Evolutionary conservation across 768 basidiomycete species (phyloP).

Genomic region (Peribolospora kevripleyi): DNA sequence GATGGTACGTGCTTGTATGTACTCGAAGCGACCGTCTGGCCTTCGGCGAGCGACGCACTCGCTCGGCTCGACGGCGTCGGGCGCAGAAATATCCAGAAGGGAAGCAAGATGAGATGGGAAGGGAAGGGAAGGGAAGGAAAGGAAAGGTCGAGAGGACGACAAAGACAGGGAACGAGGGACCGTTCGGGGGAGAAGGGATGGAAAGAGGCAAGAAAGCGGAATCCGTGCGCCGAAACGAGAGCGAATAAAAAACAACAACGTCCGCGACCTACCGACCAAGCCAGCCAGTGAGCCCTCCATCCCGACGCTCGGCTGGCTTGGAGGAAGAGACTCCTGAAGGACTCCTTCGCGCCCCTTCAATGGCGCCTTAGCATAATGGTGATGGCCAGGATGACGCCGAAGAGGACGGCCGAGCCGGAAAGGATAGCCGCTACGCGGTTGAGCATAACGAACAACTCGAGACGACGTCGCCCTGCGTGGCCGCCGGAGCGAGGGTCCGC

Average conservation of each 20-base stretch:
- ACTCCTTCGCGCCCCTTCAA: too few relatives aligned
- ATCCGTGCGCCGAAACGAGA: not conserved
- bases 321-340: not conserved
- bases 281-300: slow-evolving; percentile 1
- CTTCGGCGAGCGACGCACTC: not conserved
- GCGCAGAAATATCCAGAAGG: not conserved
- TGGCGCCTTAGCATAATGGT: too few relatives aligned
- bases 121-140: not conserved
- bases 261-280: slow-evolving; percentile 4
- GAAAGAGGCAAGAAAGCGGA: not conserved
- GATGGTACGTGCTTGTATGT: not conserved
- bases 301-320: slow-evolving; percentile 1
- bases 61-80: not conserved
- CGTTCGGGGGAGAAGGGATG: not conserved
- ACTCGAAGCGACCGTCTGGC: not conserved
- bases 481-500: not conserved
- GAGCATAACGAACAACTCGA: not conserved
- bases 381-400: too few relatives aligned
- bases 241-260: not conserved
- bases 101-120: not conserved
- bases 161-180: not conserved
- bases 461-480: too few relatives aligned
- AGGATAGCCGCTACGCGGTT: not conserved
- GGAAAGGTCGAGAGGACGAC: not conserved
- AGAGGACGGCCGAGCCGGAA: not conserved